Conservation (phyloP, 345 rosid genomes). For the Pseudoturritis turrita region DNA sequence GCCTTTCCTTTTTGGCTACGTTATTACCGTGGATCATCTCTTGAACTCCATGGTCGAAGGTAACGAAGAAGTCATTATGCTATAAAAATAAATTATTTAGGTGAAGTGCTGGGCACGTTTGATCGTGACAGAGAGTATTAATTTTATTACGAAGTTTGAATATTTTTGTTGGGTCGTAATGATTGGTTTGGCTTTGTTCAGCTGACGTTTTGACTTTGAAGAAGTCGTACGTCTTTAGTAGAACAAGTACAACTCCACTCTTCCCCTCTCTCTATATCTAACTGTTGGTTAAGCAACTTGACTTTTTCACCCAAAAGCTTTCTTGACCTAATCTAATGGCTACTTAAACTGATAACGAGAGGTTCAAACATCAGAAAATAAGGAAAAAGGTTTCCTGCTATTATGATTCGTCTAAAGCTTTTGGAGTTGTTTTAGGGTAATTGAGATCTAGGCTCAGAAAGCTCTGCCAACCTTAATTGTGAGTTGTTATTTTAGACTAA, state of each 20-base stretch:
- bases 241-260: not conserved
- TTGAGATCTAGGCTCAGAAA: not conserved
- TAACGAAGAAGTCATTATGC: not conserved
- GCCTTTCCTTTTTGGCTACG: not conserved
- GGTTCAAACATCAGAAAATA: not conserved
- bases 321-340: not conserved
- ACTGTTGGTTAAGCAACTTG: conserved; percentile 18
- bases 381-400: not conserved
- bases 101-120: conserved; percentile 25
- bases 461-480: not conserved
- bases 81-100: not conserved
- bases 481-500: not conserved
- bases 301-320: not conserved
- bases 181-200: conserved; percentile 28
- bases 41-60: not conserved
- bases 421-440: not conserved
- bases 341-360: not conserved
- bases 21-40: not conserved
- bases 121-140: not conserved
- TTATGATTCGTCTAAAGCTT: not conserved
- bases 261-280: not conserved
- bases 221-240: conserved; percentile 1
- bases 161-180: conserved; percentile 10
- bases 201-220: conserved; percentile 27
- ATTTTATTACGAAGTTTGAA: not conserved